phyloP scores from a whole-genome alignment of 495 filamentous ascomycete genomes.

The Sabuloglossum arenarium region DNA sequence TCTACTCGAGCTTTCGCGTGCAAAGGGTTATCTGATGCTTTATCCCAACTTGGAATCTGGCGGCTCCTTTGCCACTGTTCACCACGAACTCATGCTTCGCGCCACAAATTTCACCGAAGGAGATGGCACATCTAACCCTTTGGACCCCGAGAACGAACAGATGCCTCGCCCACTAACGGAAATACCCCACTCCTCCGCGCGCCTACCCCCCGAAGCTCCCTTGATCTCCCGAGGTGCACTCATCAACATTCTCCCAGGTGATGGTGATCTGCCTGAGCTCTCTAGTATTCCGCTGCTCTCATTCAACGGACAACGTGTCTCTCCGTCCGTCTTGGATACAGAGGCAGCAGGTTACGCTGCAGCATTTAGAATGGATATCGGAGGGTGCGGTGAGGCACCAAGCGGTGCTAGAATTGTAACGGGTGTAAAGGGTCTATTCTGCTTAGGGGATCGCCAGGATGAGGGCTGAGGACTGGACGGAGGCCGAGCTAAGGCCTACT shows the following conservation, averaged over 20 bases:
- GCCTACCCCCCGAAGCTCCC: background rate
- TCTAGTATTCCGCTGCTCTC: background rate
- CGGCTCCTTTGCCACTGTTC: constrained; percentile 38
- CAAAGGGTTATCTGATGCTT: constrained; percentile 49
- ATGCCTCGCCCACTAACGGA: background rate
- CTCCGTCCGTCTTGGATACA: background rate
- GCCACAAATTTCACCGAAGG: constrained; percentile 45
- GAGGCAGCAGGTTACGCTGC: constrained; percentile 1
- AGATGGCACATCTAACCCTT: background rate
- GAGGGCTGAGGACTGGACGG: background rate
- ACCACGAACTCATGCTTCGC: constrained; percentile 45
- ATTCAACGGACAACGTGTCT: constrained; percentile 2
- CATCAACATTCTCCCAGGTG: constrained; percentile 1
- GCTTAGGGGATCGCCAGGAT: background rate
- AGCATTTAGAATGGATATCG: constrained; percentile 2
- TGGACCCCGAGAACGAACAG: background rate
- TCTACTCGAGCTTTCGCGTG: constrained; percentile 46
- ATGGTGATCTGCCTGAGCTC: constrained; percentile 6
- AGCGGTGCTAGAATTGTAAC: background rate
- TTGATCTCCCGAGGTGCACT: background rate
- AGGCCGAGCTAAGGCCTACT: background rate
- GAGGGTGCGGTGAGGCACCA: background rate
- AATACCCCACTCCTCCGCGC: background rate
- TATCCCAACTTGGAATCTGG: constrained; percentile 39
- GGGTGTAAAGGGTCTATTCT: constrained; percentile 3